Evolutionary conservation across 73 alveolate genomes (phyloP).

Genomic region (Tetrahymena elliotti): DNA sequence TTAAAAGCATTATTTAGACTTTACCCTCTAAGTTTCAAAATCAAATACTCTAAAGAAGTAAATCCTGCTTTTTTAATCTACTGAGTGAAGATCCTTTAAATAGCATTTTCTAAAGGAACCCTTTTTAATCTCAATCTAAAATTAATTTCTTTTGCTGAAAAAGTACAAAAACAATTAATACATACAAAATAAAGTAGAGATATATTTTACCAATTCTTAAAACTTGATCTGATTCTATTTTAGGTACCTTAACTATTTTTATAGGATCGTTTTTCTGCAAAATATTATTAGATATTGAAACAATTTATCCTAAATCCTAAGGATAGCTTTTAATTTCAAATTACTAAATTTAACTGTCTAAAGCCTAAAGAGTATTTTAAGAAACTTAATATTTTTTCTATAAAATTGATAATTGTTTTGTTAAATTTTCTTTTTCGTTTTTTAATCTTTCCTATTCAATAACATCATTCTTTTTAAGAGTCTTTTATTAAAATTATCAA

Average conservation of each 20-base stretch:
- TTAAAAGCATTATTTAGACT: background rate
- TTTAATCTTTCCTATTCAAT: background rate
- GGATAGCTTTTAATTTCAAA: background rate
- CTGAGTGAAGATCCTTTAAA: background rate
- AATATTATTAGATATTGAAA: background rate
- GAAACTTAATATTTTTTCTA: background rate
- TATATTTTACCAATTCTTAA: background rate
- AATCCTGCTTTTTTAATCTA: background rate
- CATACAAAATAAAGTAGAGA: background rate
- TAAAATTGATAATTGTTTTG: background rate
- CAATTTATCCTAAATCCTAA: background rate
- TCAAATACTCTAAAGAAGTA: background rate
- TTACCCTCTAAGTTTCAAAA: background rate
- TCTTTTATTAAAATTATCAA: background rate
- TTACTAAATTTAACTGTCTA: background rate
- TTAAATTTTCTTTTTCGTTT: background rate
- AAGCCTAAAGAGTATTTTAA: background rate
- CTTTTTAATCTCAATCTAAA: background rate
- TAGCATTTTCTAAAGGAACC: background rate
- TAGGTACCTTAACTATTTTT: background rate
- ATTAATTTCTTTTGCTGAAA: background rate
- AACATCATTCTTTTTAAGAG: background rate
- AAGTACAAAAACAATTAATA: background rate
- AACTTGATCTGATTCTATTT: background rate
- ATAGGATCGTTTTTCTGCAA: background rate